Conservation (phyloP, 176 grass and related monocot genomes). For the Hordeum marinum region DNA sequence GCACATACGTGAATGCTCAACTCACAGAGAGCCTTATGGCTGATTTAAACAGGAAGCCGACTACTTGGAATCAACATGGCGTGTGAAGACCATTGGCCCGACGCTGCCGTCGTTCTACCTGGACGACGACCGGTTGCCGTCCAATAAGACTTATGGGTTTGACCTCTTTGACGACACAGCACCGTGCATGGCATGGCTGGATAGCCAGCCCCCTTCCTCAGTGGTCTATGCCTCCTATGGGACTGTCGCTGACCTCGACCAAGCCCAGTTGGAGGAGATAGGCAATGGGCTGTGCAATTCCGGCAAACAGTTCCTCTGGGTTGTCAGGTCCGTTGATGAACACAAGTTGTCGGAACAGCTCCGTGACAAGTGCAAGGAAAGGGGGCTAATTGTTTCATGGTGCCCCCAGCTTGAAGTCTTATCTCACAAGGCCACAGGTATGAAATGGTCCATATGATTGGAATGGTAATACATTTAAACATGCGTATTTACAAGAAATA, state of each 20-base stretch:
- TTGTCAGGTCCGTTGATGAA: constrained; percentile 1
- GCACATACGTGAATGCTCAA: not conserved
- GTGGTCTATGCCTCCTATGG: not conserved
- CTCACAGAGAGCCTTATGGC: too few relatives aligned
- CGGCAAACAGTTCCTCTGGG: constrained; percentile 17
- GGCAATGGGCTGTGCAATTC: constrained; percentile 22
- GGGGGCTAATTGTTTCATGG: not conserved
- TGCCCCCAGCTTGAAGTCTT: not conserved
- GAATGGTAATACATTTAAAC: not conserved
- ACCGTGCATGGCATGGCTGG: not conserved
- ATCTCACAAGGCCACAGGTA: constrained; percentile 11
- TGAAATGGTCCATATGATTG: not conserved
- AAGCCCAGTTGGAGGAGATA: not conserved
- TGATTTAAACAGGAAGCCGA: constrained; percentile 23
- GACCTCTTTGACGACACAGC: not conserved
- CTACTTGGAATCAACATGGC: constrained; percentile 9
- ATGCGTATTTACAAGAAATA: not conserved
- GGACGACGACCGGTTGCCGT: not conserved
- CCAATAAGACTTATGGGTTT: not conserved
- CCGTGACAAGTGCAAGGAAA: not conserved
- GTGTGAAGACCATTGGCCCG: constrained; percentile 21
- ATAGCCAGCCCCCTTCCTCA: not conserved
- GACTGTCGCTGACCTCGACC: not conserved
- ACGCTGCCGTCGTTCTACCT: not conserved
- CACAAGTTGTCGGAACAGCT: not conserved